Evolutionary conservation across 1,284 basidiomycete genomes (phyloP).

Genomic region (Sporisorium iseilematis-ciliati): DNA sequence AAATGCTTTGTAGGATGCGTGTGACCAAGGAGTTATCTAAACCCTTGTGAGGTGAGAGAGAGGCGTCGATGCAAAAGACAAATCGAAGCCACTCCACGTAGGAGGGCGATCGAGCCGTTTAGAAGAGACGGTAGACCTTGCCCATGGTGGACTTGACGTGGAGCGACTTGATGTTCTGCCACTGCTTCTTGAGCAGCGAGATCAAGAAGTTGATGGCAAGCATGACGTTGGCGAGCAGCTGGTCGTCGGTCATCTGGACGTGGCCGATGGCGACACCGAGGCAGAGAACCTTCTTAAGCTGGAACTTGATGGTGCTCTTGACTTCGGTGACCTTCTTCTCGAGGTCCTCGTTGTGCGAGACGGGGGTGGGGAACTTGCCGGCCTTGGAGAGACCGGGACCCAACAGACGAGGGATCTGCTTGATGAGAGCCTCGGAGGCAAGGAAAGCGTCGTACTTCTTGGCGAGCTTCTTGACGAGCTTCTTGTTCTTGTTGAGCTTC

Average conservation of each 20-base stretch:
- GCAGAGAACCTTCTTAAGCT: conserved; percentile 95
- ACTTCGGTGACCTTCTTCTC: conserved; percentile 93
- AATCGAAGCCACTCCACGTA: conserved; percentile 3
- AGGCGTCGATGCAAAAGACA: neutral
- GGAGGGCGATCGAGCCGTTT: conserved; percentile 65
- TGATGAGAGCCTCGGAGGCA: conserved; percentile 96
- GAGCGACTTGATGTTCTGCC: conserved; percentile 99
- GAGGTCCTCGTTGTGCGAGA: conserved; percentile 93
- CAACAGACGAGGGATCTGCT: conserved; percentile 99
- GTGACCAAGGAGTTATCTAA: conserved; percentile 28
- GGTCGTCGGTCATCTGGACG: conserved; percentile 97
- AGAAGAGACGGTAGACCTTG: conserved; percentile 95
- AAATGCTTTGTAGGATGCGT: conserved; percentile 48
- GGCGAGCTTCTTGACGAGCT: conserved; percentile 99
- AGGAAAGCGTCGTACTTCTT: conserved; percentile 99
- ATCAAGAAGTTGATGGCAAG: conserved; percentile 99
- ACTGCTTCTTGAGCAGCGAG: conserved; percentile 99
- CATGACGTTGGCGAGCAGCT: conserved; percentile 97
- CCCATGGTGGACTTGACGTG: conserved; percentile 99
- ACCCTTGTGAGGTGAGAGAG: conserved; percentile 3
- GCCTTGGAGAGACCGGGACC: conserved; percentile 99
- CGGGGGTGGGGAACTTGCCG: conserved; percentile 96
- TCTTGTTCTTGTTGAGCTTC: conserved; percentile 99
- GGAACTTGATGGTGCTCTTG: conserved; percentile 86
- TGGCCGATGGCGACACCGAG: conserved; percentile 98